Evolutionary conservation across 2,329 filamentous ascomycete species (phyloP).

Genomic region (Venturia aucupariae): DNA sequence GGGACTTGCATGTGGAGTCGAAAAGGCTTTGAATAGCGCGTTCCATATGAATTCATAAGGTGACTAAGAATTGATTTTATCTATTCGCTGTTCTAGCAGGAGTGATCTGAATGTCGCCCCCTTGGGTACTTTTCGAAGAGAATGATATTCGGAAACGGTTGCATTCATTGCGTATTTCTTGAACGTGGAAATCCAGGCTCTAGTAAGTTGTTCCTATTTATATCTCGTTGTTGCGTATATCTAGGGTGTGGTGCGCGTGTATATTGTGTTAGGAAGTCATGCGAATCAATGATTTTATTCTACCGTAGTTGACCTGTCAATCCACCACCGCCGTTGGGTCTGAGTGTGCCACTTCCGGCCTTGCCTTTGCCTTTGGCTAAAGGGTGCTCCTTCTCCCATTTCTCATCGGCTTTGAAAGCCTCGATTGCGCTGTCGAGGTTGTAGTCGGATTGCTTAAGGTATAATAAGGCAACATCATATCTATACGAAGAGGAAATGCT

Average conservation of each 20-base stretch:
- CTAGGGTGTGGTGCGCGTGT: not conserved
- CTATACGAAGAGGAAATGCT: constrained; percentile 32
- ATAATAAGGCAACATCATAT: constrained; percentile 63
- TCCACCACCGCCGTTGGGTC: constrained; percentile 26
- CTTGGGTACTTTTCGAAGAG: too few relatives aligned
- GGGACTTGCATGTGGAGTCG: too few relatives aligned
- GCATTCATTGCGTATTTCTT: too few relatives aligned
- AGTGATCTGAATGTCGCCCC: too few relatives aligned
- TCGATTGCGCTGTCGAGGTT: constrained; percentile 56
- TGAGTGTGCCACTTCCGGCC: constrained; percentile 22
- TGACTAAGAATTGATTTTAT: too few relatives aligned
- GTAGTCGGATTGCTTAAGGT: constrained; percentile 61
- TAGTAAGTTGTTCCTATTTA: too few relatives aligned
- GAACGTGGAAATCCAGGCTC: not conserved
- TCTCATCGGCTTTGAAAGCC: constrained; percentile 60
- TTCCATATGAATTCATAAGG: too few relatives aligned
- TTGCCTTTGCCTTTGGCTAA: constrained; percentile 38
- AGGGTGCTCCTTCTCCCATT: constrained; percentile 64
- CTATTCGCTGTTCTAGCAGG: too few relatives aligned
- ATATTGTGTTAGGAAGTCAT: not conserved
- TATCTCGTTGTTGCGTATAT: not conserved
- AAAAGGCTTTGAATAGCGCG: too few relatives aligned
- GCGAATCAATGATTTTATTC: not conserved
- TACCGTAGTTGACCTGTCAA: constrained; percentile 25
- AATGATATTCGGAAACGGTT: too few relatives aligned